Conservation (phyloP, 1,284 basidiomycete species). For the Cutaneotrichosporon spelunceum region DNA sequence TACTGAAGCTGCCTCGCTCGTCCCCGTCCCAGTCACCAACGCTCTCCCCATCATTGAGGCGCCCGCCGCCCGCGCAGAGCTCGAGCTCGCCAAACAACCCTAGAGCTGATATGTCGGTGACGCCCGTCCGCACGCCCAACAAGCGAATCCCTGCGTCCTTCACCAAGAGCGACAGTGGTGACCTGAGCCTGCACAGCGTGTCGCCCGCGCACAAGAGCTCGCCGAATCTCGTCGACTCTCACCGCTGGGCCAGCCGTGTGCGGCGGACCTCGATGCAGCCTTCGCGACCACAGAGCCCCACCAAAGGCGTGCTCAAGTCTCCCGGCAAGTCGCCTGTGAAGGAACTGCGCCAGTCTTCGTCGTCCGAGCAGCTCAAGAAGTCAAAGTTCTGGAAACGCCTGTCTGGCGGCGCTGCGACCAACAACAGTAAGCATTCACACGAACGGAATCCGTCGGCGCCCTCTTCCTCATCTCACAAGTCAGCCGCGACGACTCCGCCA, state of each 20-base stretch:
- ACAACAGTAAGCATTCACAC: neutral
- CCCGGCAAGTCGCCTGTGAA: conserved; percentile 2
- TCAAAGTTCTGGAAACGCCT: conserved; percentile 18
- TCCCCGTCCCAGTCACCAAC: conserved; percentile 17
- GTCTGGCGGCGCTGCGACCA: conserved; percentile 6
- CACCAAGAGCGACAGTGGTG: conserved; percentile 10
- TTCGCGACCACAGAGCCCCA: conserved; percentile 4
- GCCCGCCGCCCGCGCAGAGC: neutral
- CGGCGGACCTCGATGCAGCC: conserved; percentile 1
- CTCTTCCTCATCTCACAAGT: neutral
- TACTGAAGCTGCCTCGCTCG: conserved; percentile 15
- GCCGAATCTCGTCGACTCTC: conserved; percentile 13
- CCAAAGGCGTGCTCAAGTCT: conserved; percentile 7
- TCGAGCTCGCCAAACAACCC: conserved; percentile 1
- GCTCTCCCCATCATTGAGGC: conserved; percentile 5
- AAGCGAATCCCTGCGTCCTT: conserved; percentile 12
- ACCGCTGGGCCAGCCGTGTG: neutral
- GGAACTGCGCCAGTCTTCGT: conserved; percentile 9
- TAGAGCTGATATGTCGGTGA: neutral
- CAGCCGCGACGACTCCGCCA: neutral
- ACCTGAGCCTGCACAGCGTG: conserved; percentile 4
- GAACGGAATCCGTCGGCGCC: neutral
- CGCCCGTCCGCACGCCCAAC: neutral
- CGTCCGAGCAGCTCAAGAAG: conserved; percentile 13
- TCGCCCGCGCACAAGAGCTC: conserved; percentile 17